Evolutionary conservation across 257 asterid genomes (phyloP), one percentile per base, ranked within the genome.

Genomic region (Fraxinus cuspidata): DNA sequence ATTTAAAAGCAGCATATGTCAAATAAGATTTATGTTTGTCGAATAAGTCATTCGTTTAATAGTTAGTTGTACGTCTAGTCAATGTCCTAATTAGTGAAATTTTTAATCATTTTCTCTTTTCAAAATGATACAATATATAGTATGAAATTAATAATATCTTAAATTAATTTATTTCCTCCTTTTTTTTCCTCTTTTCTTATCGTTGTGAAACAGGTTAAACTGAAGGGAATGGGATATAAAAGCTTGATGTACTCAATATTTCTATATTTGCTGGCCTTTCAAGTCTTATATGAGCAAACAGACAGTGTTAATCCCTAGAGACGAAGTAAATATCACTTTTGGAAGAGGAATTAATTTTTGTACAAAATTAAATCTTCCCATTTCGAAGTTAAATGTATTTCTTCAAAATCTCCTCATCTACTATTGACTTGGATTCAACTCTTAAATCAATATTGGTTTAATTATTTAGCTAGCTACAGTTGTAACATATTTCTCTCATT

Each of bases 211-310:
- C 89, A 87, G 91, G 85, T 42, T 71, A 80, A 32, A 51, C 35
- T 44, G 64, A 29, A 68, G 78, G 74, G 77, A 75, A 25, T 63
- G 16, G 32, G 29, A 63, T 73, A 42, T 49, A 81, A 76, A 70
- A 83, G 84, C 63, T 40, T 85, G 60, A 18, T 67, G 70, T 72
- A 44, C 35, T 71, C 77, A 72, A 74, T 77, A 56, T 63, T 77
- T 74, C 73, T 81, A 51, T 72, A 60, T 78, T 73, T 83, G 73
- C 51, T 77, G 84, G 78, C 82, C 9, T 32, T 70, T 71, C 91
- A 72, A 68, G 49, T 60, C 42, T 37, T 56, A 76, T 18, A 35
- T 58, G 8, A 80, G 78, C 81, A 80, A 85, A 65, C 58, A 77
- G 69, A 60, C 1, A 0, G 18, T 56, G 65, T 56, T 56, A n/a